Base-by-base conservation (phyloP, 1,284 basidiomycete species). In the Xanthoconium separans region DNA sequence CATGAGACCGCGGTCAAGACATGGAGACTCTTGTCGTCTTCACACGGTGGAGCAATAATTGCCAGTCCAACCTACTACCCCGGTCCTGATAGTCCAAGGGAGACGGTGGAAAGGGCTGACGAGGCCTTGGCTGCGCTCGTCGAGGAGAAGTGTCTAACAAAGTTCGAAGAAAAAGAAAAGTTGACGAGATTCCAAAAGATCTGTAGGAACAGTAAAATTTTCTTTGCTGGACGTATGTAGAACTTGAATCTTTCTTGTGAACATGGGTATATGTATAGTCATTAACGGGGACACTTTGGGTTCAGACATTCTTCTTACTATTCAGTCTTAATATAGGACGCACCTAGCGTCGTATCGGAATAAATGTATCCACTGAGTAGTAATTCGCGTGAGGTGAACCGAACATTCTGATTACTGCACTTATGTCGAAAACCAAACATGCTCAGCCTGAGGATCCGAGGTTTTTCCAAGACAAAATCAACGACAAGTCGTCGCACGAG, bases 51-150 rank as follows among this genome's bases (percentile, higher is more conserved):
- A 11, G 47, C 55, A 18, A 56, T 65, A 40, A 50, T 62, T 9
- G 64, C 63, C 40, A 48, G 18, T 34, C 65, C 65, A 8, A 65
- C 61, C 12, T 67, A 57, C 30, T 69, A 60, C 39, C 64, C 64
- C n/a, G 42, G 51, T 24, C 44, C 44, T 3, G 50, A 44, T 42
- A 11, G 52, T 27, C 24, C 55, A 22, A 55, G 33, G 37, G 66
- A 62, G 42, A 33, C 20, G 27, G 13, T 55, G 24, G 61, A 64
- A 47, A 56, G 47, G 41, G 65, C 64, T n/a, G 55, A 68, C 24
- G 44, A 54, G 34, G 48, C 44, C 29, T 54, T 65, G 51, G 46
- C 48, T 9, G 18, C 47, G n/a, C 66, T 65, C 34, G 50, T 65
- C 1, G 56, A 64, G 39, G 59, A 56, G 27, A 69, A 56, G 51